Percentiles rank a stretch among this genome's conserved stretches.
Evolutionary conservation across 129 eudicot species (phyloP).

Genomic region (Kitagawia praeruptora): DNA sequence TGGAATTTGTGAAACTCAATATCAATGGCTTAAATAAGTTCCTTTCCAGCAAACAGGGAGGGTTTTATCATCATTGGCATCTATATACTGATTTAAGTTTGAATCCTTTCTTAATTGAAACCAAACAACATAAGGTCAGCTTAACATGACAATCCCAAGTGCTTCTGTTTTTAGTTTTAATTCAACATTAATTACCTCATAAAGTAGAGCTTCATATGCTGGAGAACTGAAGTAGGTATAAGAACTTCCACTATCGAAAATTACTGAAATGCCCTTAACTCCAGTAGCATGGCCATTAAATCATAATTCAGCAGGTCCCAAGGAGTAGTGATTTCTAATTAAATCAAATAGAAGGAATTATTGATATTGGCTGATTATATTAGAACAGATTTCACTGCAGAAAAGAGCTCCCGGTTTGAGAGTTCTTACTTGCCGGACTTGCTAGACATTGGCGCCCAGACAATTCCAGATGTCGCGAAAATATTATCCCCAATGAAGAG

Average conservation of each 20-base stretch:
- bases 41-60: slow-evolving; percentile 97
- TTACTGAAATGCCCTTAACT: slow-evolving; percentile 44
- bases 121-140: slow-evolving; percentile 2
- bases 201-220: slow-evolving; percentile 42
- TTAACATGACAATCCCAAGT: background rate
- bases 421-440: slow-evolving; percentile 43
- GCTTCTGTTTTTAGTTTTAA: background rate
- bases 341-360: background rate
- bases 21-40: slow-evolving; percentile 51
- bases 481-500: no score
- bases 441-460: slow-evolving; percentile 63
- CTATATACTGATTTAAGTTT: slow-evolving; percentile 34
- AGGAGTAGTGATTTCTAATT: slow-evolving; percentile 50
- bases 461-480: no score
- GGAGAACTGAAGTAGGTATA: slow-evolving; percentile 59
- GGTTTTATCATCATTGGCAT: slow-evolving; percentile 51
- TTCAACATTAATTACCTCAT: slow-evolving; percentile 29
- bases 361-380: background rate
- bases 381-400: background rate
- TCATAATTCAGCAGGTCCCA: slow-evolving; percentile 59
- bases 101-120: slow-evolving; percentile 46
- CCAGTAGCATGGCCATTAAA: slow-evolving; percentile 54
- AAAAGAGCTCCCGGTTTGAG: background rate
- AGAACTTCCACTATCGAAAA: slow-evolving; percentile 84
- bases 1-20: slow-evolving; percentile 39